Percentiles rank a stretch among this genome's conserved stretches.
Evolutionary conservation across 2,329 filamentous ascomycete species (phyloP).

Genomic region (Cladophialophora yegresii): DNA sequence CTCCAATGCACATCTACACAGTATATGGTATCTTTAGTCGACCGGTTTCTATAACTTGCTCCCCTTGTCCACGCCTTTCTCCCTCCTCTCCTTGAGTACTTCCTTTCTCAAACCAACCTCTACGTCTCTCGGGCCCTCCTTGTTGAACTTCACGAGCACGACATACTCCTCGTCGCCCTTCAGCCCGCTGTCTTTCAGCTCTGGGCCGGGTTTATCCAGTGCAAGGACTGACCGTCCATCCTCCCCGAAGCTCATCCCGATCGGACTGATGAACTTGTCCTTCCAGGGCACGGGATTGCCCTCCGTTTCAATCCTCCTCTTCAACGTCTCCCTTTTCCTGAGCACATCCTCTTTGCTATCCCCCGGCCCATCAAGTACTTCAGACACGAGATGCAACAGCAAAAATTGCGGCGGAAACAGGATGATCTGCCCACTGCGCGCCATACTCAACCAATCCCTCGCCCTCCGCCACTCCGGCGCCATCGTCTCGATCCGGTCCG

Average conservation of each 20-base stretch:
- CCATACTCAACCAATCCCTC: slow-evolving; percentile 67
- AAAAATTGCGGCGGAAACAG: slow-evolving; percentile 86
- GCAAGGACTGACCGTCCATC: slow-evolving; percentile 57
- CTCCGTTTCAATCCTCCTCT: slow-evolving; percentile 48
- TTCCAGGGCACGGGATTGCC: slow-evolving; percentile 47
- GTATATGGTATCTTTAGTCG: neutral
- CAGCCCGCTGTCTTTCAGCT: slow-evolving; percentile 53
- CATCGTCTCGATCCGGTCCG: slow-evolving; percentile 70
- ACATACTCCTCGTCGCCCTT: slow-evolving; percentile 58
- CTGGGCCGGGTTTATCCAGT: slow-evolving; percentile 58
- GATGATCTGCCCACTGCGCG: slow-evolving; percentile 68
- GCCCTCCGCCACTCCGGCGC: slow-evolving; percentile 76
- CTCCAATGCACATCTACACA: neutral
- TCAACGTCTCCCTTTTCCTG: slow-evolving; percentile 48
- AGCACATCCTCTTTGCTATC: slow-evolving; percentile 31
- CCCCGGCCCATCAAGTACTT: slow-evolving; percentile 40
- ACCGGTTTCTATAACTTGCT: slow-evolving; percentile 17
- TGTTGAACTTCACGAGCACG: slow-evolving; percentile 58
- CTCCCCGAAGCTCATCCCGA: slow-evolving; percentile 41
- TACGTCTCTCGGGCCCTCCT: slow-evolving; percentile 59
- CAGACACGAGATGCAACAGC: slow-evolving; percentile 55
- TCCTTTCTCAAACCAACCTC: slow-evolving; percentile 55
- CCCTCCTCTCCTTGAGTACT: slow-evolving; percentile 43
- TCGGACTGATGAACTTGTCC: slow-evolving; percentile 52
- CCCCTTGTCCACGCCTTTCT: slow-evolving; percentile 25